Evolutionary conservation across 495 filamentous ascomycete genomes (phyloP).

Genomic region (Hypoxylon crocopeplum): DNA sequence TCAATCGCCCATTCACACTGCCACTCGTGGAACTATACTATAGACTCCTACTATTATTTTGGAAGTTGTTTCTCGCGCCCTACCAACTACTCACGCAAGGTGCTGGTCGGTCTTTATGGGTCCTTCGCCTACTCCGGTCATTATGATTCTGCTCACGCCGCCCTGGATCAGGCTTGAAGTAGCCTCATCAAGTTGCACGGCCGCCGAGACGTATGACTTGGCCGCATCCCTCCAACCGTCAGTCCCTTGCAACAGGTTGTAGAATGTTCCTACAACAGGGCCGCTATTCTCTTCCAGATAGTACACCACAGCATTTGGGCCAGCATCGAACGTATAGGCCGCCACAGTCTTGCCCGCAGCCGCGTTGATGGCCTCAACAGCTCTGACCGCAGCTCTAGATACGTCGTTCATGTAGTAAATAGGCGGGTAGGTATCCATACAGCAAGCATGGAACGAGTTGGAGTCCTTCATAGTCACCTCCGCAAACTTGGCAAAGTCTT

Average conservation of each 20-base stretch:
- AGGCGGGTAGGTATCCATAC: slow-evolving; percentile 91
- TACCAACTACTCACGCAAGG: slow-evolving; percentile 52
- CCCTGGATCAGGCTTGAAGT: slow-evolving; percentile 68
- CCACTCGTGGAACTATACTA: too few relatives aligned
- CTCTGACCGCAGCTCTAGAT: slow-evolving; percentile 79
- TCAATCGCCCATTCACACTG: background rate
- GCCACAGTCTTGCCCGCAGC: slow-evolving; percentile 74
- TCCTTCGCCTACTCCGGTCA: slow-evolving; percentile 91
- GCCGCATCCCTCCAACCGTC: slow-evolving; percentile 67
- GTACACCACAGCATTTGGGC: slow-evolving; percentile 96
- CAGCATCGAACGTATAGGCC: slow-evolving; percentile 97
- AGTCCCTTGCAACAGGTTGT: slow-evolving; percentile 56
- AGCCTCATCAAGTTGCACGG: slow-evolving; percentile 62
- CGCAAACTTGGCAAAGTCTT: slow-evolving; percentile 87
- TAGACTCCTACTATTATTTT: too few relatives aligned
- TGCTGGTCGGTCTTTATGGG: slow-evolving; percentile 79
- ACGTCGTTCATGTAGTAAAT: slow-evolving; percentile 99
- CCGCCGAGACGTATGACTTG: slow-evolving; percentile 51
- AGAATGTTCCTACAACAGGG: slow-evolving; percentile 75
- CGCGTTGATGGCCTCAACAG: slow-evolving; percentile 87
- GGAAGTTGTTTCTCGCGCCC: background rate
- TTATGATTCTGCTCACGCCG: slow-evolving; percentile 86
- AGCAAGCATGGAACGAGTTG: slow-evolving; percentile 95
- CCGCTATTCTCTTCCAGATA: slow-evolving; percentile 79
- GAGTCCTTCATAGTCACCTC: slow-evolving; percentile 93